Percentiles rank a stretch among this genome's conserved stretches.
These are phyloP conservation scores for Aspergillus ibericus DNA, from an alignment of 2,329 filamentous ascomycete genomes.

Conservation along the genomic window DNA sequence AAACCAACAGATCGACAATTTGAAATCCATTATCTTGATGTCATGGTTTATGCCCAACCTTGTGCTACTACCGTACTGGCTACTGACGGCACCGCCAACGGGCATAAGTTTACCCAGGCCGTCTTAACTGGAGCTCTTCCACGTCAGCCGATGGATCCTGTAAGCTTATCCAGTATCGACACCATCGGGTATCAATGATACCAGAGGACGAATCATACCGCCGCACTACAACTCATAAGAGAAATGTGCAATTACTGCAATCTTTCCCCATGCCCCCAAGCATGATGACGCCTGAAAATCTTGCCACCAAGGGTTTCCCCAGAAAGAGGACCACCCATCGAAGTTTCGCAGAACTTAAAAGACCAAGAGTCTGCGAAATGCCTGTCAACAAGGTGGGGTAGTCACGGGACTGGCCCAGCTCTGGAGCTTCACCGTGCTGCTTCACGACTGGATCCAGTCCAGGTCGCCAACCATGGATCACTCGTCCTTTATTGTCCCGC, in stretches of 20 bases:
- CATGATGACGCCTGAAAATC: not conserved
- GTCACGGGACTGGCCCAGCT: not conserved
- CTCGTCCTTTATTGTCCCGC: not conserved
- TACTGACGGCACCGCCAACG: not conserved
- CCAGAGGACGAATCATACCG: not conserved
- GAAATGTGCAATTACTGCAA: not conserved
- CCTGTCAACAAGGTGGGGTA: not conserved
- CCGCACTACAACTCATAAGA: not conserved
- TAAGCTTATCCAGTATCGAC: not conserved
- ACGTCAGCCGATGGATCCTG: conserved; percentile 2
- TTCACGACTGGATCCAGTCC: not conserved
- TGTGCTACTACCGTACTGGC: not conserved
- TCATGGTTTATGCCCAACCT: not conserved
- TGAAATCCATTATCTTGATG: not conserved
- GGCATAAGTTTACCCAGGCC: not conserved
- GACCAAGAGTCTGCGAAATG: not conserved
- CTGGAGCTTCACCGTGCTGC: not conserved
- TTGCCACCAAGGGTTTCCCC: not conserved
- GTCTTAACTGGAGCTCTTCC: not conserved
- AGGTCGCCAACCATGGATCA: not conserved
- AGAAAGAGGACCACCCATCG: not conserved
- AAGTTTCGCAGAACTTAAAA: not conserved
- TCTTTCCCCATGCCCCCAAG: not conserved
- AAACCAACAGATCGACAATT: not conserved
- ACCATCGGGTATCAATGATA: not conserved